Conservation (phyloP, 352 stramenopile species). For the Phytophthora uliginosa region DNA sequence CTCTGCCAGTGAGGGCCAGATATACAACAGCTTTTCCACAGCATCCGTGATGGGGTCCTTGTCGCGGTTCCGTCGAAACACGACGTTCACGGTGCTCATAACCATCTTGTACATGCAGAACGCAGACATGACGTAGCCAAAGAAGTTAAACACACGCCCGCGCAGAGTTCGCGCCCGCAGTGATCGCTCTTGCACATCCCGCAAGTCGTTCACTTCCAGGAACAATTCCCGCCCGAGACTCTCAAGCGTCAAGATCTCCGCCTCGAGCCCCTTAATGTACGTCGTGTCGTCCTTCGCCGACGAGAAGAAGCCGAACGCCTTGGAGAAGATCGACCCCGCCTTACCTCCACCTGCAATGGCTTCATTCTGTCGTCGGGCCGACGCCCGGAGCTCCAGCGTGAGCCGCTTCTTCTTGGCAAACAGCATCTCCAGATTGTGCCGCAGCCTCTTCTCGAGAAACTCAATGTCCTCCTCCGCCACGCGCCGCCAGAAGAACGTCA, state of each 20-base stretch:
- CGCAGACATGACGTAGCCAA: constrained; percentile 78
- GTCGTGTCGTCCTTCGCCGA: constrained; percentile 40
- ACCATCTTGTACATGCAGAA: constrained; percentile 92
- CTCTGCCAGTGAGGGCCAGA: constrained; percentile 80
- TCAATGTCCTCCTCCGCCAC: constrained; percentile 87
- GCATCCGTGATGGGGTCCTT: constrained; percentile 87
- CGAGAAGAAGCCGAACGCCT: constrained; percentile 45
- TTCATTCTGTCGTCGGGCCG: constrained; percentile 37
- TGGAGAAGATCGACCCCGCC: constrained; percentile 42
- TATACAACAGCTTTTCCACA: constrained; percentile 86
- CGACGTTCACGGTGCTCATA: constrained; percentile 87
- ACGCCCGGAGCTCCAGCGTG: constrained; percentile 55
- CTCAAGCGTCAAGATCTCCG: constrained; percentile 82
- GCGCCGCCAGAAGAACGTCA: constrained; percentile 84
- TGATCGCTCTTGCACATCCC: constrained; percentile 69
- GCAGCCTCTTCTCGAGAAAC: constrained; percentile 82
- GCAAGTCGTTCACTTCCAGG: constrained; percentile 86
- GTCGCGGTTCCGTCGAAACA: constrained; percentile 82
- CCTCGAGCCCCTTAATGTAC: constrained; percentile 73
- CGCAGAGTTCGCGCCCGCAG: constrained; percentile 69
- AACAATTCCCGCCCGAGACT: constrained; percentile 84
- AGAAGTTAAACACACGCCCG: constrained; percentile 84
- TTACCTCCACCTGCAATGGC: constrained; percentile 13
- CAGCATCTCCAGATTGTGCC: constrained; percentile 86
- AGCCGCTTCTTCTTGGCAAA: constrained; percentile 88